Conservation (phyloP, 495 filamentous ascomycete species). For the Hyaloscypha finlandica region DNA sequence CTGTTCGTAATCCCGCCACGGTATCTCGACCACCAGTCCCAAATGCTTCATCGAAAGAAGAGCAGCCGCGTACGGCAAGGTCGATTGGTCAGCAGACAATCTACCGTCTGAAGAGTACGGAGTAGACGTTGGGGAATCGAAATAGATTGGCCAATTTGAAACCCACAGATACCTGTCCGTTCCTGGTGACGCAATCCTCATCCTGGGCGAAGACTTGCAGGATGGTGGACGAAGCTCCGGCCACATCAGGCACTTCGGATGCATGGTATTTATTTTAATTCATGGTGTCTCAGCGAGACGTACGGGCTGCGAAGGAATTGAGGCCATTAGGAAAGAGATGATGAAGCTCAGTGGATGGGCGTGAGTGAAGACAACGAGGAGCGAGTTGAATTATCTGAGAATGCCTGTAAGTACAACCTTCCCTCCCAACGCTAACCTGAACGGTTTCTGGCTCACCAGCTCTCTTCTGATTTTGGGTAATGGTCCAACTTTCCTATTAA, state of each 20-base stretch:
- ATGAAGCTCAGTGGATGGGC: no score
- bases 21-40: not conserved
- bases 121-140: no score
- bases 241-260: not conserved
- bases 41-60: not conserved
- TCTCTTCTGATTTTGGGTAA: not conserved
- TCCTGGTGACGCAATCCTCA: not conserved
- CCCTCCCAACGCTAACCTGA: not conserved
- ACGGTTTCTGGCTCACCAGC: not conserved
- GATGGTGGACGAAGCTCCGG: not conserved
- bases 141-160: no score
- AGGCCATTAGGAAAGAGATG: no score
- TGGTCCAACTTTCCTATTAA: not conserved
- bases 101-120: not conserved
- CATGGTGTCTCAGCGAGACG: no score
- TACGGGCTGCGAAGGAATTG: no score
- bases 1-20: not conserved
- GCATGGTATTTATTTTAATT: no score
- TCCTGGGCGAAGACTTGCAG: not conserved
- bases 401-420: no score
- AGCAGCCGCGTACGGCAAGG: not conserved
- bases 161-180: not conserved
- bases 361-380: no score
- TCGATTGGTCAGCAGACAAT: not conserved
- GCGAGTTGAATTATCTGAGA: no score